Evolutionary conservation across 2,329 filamentous ascomycete genomes (phyloP), one percentile per base, ranked within the genome.

Genomic region (Cadophora malorum): DNA sequence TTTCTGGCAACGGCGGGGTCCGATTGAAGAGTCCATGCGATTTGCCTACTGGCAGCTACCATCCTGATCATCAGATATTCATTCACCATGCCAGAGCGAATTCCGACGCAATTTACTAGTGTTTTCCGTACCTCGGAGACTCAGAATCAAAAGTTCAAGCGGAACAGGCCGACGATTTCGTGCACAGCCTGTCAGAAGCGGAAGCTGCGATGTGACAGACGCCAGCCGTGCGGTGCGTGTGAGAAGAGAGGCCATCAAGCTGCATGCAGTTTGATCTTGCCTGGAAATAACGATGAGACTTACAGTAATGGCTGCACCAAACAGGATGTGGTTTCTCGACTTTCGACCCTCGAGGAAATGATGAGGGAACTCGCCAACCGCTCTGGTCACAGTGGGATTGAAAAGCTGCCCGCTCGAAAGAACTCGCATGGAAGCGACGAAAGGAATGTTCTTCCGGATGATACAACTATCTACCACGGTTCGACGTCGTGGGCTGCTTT

Each of bases 161-260:
- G 45, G n/a, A n/a, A 49, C n/a, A 19, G 45, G 2, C 45, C 45
- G 7, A 21, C 19, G 1, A 19, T 49, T 1, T 49, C 45, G 6
- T 49, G 45, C n/a, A 49, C 45, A 49, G 45, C 45, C 4, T 49
- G 45, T 49, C 45, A 49, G 45, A 49, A 49, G n/a, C 45, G 45
- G 21, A 49, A 49, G 45, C 45, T 49, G 4, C 45, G 45, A n/a
- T 49, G 45, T 19, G 45, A 49, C n/a, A 49, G 45, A 49, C 45
- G 45, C 5, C 45, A 10, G 6, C 45, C 45, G 21, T 49, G 45
- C n/a, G n/a, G 45, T 21, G 45, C 45, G 21, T 49, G 45, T 21
- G 45, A 49, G 45, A 49, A 49, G 45, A 49, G 45, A 49, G 45
- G 45, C 7, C 45, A 49, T 49, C 45, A 49, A 21, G 45, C 19